Conservation (phyloP, 2,329 filamentous ascomycete genomes). For the Trichoderma sp. region DNA sequence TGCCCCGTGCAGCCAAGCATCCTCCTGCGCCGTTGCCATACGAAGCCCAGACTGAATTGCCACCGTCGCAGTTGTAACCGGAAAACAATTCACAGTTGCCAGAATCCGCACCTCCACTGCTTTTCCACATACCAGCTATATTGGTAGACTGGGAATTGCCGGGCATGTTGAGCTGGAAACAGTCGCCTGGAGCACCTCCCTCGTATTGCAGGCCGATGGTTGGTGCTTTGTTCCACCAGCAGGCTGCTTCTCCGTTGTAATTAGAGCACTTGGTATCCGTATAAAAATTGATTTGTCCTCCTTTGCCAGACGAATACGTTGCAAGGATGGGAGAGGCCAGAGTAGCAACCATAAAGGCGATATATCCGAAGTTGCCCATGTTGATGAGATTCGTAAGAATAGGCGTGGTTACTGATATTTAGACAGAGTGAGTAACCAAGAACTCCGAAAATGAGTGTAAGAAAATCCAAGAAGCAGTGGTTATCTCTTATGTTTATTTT, state of each 20-base stretch:
- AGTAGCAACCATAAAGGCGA: neutral
- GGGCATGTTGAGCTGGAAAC: neutral
- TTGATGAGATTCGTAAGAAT: neutral
- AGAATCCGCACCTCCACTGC: neutral
- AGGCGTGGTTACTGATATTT: neutral
- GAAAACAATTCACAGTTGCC: neutral
- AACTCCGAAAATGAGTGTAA: neutral
- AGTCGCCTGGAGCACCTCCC: neutral
- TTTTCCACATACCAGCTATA: neutral
- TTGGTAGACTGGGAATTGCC: neutral
- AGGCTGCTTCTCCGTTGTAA: neutral
- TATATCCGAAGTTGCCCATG: neutral
- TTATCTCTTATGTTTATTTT: too few relatives aligned
- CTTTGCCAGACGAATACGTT: neutral
- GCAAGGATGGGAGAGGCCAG: neutral
- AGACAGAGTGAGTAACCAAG: neutral
- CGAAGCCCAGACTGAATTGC: neutral
- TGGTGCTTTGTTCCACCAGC: neutral
- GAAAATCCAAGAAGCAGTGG: neutral
- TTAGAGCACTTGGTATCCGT: neutral
- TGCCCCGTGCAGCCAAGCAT: neutral
- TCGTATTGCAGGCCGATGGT: neutral
- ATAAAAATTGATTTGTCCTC: neutral
- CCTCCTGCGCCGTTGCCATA: neutral
- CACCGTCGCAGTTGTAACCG: neutral